These are phyloP conservation scores for Mrakia gelida DNA, from an alignment of 768 basidiomycete genomes.

Conservation along the genomic window DNA sequence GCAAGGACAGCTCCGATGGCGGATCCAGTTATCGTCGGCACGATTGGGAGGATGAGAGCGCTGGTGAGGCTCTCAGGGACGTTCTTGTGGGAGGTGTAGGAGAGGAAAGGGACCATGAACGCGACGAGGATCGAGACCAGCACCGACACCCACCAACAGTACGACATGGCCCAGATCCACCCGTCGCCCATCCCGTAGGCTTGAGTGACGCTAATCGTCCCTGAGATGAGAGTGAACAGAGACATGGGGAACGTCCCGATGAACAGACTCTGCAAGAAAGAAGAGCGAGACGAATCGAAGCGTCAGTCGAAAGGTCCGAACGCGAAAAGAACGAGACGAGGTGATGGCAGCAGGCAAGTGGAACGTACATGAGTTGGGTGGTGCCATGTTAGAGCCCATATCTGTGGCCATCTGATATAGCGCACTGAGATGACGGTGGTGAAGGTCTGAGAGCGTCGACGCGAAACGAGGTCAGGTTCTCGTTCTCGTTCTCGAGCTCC, in stretches of 20 bases:
- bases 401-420: slow-evolving; percentile 32
- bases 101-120: slow-evolving; percentile 32
- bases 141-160: slow-evolving; percentile 28
- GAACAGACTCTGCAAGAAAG: slow-evolving; percentile 20
- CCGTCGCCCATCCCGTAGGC: slow-evolving; percentile 26
- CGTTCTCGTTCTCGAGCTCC: no score
- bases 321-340: slow-evolving; percentile 27
- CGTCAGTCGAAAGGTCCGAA: no score
- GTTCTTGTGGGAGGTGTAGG: slow-evolving; percentile 33
- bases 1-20: slow-evolving; percentile 34
- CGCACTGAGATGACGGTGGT: slow-evolving; percentile 27
- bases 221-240: slow-evolving; percentile 32
- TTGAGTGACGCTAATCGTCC: slow-evolving; percentile 27
- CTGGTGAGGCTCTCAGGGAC: slow-evolving; percentile 31
- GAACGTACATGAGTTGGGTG: slow-evolving; percentile 27
- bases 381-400: slow-evolving; percentile 25
- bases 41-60: slow-evolving; percentile 31
- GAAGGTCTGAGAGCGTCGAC: slow-evolving; percentile 8
- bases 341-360: slow-evolving; percentile 20
- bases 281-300: not conserved
- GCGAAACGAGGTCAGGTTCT: no score
- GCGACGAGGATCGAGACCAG: slow-evolving; percentile 23
- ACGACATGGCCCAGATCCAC: slow-evolving; percentile 34
- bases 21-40: slow-evolving; percentile 31
- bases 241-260: slow-evolving; percentile 32